These are phyloP conservation scores for Teunomyces cretensis DNA, from an alignment of 805 yeast genomes.

Conservation along the genomic window DNA sequence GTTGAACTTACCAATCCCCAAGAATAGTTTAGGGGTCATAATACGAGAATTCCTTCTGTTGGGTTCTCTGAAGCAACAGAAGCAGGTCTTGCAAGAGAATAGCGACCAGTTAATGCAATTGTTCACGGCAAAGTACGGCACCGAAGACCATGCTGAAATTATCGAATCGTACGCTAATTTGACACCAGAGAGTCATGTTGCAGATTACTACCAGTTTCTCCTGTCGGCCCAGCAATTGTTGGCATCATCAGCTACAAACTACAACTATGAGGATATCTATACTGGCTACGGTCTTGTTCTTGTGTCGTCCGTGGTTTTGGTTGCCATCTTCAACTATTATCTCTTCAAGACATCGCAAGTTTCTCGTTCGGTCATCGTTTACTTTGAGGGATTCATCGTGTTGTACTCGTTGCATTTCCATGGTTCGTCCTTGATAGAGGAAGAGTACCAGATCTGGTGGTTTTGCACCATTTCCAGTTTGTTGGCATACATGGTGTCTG, in stretches of 20 bases:
- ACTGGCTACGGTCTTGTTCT: conserved; percentile 24
- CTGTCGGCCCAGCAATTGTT: conserved; percentile 47
- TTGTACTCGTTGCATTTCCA: conserved; percentile 70
- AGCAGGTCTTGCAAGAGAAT: conserved; percentile 49
- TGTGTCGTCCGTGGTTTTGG: conserved; percentile 27
- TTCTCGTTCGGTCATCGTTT: neutral
- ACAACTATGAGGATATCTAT: conserved; percentile 53
- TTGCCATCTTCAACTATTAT: conserved; percentile 1
- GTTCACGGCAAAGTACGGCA: conserved; percentile 38
- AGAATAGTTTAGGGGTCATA: conserved; percentile 71
- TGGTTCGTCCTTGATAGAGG: conserved; percentile 78
- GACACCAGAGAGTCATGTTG: conserved; percentile 12
- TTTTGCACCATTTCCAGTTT: conserved; percentile 29
- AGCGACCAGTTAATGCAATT: conserved; percentile 55
- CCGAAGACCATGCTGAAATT: conserved; percentile 6
- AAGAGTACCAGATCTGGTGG: conserved; percentile 97
- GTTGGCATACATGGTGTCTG: conserved; percentile 6
- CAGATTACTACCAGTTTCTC: conserved; percentile 37
- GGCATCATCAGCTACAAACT: conserved; percentile 68
- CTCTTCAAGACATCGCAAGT: conserved; percentile 1
- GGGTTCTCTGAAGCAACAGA: conserved; percentile 26
- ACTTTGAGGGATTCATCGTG: conserved; percentile 37
- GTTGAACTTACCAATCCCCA: conserved; percentile 66
- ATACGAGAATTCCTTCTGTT: conserved; percentile 56
- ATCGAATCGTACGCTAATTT: conserved; percentile 13